Evolutionary conservation across 2,329 filamentous ascomycete genomes (phyloP).

Genomic region (Anisogramma anomala): DNA sequence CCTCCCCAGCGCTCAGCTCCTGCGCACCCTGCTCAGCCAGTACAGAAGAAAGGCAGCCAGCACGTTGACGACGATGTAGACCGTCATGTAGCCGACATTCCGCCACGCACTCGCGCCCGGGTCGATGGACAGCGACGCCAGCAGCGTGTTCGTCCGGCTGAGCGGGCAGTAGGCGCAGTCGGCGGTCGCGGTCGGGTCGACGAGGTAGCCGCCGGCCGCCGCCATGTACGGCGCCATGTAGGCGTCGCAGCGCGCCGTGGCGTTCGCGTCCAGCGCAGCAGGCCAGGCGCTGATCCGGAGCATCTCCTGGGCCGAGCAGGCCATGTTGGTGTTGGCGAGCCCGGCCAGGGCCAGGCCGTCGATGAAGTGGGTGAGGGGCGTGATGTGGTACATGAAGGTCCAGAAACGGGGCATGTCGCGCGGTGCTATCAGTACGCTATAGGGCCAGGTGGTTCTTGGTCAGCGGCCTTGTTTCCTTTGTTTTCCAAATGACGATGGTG

Average conservation of each 20-base stretch:
- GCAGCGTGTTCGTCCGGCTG: slow-evolving; percentile 38
- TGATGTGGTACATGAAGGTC: slow-evolving; percentile 75
- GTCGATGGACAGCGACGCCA: slow-evolving; percentile 35
- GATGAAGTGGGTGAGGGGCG: slow-evolving; percentile 69
- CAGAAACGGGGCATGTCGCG: slow-evolving; percentile 58
- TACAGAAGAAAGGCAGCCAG: slow-evolving; percentile 36
- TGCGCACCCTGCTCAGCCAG: slow-evolving; percentile 27
- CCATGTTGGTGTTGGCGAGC: slow-evolving; percentile 42
- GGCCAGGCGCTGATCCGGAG: too few species aligned
- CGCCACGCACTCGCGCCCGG: slow-evolving; percentile 35
- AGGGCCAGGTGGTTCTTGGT: too few species aligned
- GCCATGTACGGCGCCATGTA: slow-evolving; percentile 29
- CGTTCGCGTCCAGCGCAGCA: too few species aligned
- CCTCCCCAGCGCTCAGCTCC: too few species aligned
- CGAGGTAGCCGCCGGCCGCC: slow-evolving; percentile 40
- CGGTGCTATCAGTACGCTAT: slow-evolving; percentile 57
- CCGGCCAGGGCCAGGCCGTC: slow-evolving; percentile 44
- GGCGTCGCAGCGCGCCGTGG: too few species aligned
- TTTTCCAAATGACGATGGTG: too few species aligned
- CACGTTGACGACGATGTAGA: slow-evolving; percentile 42
- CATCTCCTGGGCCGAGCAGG: too few species aligned
- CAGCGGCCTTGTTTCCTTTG: too few species aligned
- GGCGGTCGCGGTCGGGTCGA: slow-evolving; percentile 33
- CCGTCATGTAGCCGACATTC: slow-evolving; percentile 52
- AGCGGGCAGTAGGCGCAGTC: slow-evolving; percentile 35